Percentiles rank a stretch among this genome's conserved stretches.
Conservation (phyloP, 305 asterid genomes). For the Caryopteris hybrid region DNA sequence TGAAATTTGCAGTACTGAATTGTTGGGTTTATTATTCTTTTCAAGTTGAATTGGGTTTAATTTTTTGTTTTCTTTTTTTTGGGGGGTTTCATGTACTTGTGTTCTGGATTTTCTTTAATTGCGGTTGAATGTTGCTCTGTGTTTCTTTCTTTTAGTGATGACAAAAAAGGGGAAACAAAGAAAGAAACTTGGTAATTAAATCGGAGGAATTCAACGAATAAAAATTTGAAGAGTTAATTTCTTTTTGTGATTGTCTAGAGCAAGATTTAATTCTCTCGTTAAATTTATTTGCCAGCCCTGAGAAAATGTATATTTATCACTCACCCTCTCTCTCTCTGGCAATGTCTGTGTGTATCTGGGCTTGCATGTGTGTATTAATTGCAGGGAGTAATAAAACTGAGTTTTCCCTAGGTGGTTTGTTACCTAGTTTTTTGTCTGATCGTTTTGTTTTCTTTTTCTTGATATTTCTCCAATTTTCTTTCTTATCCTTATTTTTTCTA, state of each 20-base stretch:
- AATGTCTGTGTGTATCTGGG: neutral
- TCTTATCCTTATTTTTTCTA: too few relatives aligned
- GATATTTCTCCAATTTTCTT: too few relatives aligned
- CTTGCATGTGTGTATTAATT: slow-evolving; percentile 21
- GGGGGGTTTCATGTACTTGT: neutral
- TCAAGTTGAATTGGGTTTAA: neutral
- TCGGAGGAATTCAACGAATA: neutral
- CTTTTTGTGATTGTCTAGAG: neutral
- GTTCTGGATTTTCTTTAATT: neutral
- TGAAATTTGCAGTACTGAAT: neutral
- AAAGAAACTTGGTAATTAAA: neutral
- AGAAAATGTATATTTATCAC: neutral
- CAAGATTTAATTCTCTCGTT: neutral
- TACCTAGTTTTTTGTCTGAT: neutral
- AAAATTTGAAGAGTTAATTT: neutral
- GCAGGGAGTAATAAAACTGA: neutral
- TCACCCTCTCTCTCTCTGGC: neutral
- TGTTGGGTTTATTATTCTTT: neutral
- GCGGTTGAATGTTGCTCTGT: neutral
- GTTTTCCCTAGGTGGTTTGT: neutral
- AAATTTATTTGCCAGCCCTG: neutral
- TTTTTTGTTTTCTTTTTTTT: neutral
- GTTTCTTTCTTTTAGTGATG: neutral
- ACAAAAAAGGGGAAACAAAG: neutral
- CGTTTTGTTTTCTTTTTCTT: neutral